Conservation (phyloP, 2,329 filamentous ascomycete genomes). For the Beauveria rudraprayagi region DNA sequence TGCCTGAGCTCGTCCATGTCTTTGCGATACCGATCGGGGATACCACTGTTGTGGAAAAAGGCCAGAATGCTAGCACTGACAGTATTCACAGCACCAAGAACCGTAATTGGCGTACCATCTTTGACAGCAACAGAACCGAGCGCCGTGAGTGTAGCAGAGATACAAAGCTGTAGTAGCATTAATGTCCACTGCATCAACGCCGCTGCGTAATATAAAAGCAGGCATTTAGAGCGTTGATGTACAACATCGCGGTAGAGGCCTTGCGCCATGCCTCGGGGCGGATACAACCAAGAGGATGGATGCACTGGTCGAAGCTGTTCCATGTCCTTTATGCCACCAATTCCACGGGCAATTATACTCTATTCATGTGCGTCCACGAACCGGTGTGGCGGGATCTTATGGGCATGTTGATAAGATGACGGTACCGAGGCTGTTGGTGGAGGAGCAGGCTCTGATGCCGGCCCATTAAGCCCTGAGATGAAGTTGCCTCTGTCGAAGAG, state of each 20-base stretch:
- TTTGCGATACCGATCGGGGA: constrained; percentile 43
- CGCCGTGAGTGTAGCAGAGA: constrained; percentile 42
- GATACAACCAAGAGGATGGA: constrained; percentile 35
- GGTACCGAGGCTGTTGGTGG: neutral
- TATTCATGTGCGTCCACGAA: constrained; percentile 37
- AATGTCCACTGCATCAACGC: constrained; percentile 36
- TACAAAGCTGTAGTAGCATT: constrained; percentile 40
- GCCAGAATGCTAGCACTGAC: constrained; percentile 42
- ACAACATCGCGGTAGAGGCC: constrained; percentile 44
- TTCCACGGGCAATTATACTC: constrained; percentile 37
- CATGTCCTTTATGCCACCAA: constrained; percentile 38
- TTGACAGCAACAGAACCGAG: constrained; percentile 34
- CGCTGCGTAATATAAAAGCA: constrained; percentile 36
- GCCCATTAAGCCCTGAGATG: neutral
- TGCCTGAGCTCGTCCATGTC: constrained; percentile 41
- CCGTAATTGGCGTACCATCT: constrained; percentile 35
- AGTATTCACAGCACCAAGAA: constrained; percentile 43
- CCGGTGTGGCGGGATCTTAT: constrained; percentile 23
- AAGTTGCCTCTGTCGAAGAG: constrained; percentile 8
- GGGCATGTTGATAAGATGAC: constrained; percentile 10
- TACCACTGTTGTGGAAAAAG: constrained; percentile 44
- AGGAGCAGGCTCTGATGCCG: neutral
- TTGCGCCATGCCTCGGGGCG: constrained; percentile 37
- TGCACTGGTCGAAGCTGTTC: constrained; percentile 36
- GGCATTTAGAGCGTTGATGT: constrained; percentile 34